Base-by-base conservation (phyloP, 345 rosid species). In the Eucalyptus curtisii region DNA sequence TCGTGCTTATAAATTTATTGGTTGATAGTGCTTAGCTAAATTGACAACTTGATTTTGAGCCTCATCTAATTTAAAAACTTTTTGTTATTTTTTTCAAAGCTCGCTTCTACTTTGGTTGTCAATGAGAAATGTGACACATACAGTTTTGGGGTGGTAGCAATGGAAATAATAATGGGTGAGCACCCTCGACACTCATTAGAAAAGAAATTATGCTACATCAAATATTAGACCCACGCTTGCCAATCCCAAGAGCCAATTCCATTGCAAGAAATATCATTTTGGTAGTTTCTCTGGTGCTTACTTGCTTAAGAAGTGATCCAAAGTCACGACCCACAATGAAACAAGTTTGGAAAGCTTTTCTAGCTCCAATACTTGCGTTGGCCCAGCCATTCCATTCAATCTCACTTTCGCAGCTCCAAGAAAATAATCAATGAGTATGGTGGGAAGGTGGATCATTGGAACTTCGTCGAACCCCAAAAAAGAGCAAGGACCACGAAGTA, bases 91-190 rank as follows among this genome's bases (percentile, higher is more conserved):
- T 61, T 27, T 27, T 12, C 71, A 91, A 89, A 90, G 87, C 84
- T 91, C 33, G 90, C 91, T 9, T 91, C 88, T 64, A 89, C 90
- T 20, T 57, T 90, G 91, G 66, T 82, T 48, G 57, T 87, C 7
- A 89, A 80, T 9, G 88, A 91, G 89, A 91, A 90, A 81, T 85
- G 89, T 13, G 90, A 91, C 17, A 87, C 89, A 5, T 89, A 86
- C 33, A 90, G 91, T 53, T 90, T 90, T 55, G 91, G 92, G 20
- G 91, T 91, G 5, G 86, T 91, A 45, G n/a, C 61, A 6, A 82
- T 90, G 10, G 91, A 91, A 81, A 61, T 59, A 31, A 42, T 89
- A 8, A 87, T 90, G 90, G 90, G 92, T 15, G 61, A 49, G 53
- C 53, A 15, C 17, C 53, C 53, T 49, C 16, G 47, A 33, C 89